These are phyloP conservation scores for Lithohypha guttulata DNA, from an alignment of 2,329 filamentous ascomycete genomes.

Conservation along the genomic window DNA sequence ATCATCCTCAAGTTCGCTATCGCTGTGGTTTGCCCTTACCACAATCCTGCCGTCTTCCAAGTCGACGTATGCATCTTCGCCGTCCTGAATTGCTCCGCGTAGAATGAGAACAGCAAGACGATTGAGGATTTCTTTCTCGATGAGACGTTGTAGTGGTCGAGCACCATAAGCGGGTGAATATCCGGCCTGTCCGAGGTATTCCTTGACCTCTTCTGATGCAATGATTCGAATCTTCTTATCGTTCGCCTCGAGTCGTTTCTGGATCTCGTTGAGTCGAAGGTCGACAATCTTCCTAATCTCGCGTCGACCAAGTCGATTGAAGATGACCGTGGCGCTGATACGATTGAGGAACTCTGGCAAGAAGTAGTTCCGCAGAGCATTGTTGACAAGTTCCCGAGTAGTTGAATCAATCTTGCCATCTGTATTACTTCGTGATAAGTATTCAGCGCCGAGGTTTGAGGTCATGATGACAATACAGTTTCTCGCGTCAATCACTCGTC, in stretches of 20 bases:
- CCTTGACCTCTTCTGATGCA: constrained; percentile 75
- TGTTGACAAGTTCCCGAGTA: constrained; percentile 83
- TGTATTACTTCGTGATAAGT: constrained; percentile 65
- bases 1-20: constrained; percentile 48
- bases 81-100: constrained; percentile 71
- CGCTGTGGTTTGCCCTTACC: constrained; percentile 74
- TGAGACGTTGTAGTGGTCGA: constrained; percentile 73
- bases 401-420: constrained; percentile 79
- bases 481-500: constrained; percentile 82
- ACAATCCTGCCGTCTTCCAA: constrained; percentile 61
- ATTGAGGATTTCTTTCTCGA: constrained; percentile 96
- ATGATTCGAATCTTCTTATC: constrained; percentile 74
- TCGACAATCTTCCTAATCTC: constrained; percentile 97
- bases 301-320: constrained; percentile 81
- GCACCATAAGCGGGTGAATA: constrained; percentile 96
- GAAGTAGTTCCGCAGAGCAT: constrained; percentile 86
- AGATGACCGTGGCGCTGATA: constrained; percentile 92
- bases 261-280: constrained; percentile 74
- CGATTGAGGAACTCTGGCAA: constrained; percentile 97
- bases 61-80: constrained; percentile 69
- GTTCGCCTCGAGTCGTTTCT: constrained; percentile 79
- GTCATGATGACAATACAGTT: constrained; percentile 99
- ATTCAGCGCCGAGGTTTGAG: constrained; percentile 91
- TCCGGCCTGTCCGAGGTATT: constrained; percentile 81
- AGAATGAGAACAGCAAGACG: constrained; percentile 83